Base-by-base conservation (phyloP, 192 early-diverging fungal species). In the Mortierella alpina region DNA sequence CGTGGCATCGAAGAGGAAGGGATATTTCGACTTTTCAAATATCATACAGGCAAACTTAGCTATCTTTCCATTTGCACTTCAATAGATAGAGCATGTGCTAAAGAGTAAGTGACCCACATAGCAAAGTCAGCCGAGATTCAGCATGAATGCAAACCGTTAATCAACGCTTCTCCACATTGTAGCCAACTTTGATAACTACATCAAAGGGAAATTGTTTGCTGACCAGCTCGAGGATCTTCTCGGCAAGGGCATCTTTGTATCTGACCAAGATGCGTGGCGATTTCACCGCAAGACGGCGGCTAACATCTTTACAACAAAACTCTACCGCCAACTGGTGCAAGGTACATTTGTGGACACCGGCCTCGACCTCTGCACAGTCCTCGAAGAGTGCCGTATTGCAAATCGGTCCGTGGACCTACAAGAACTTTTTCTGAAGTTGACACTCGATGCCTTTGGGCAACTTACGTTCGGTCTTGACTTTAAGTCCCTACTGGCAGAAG, bases 201-300 rank as follows among this genome's bases (percentile, higher is more conserved):
- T 80, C 52, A 80, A 83, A 42, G 82, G 82, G 14, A 64, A 63
- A 12, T 55, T 83, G 46, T 83, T 72, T 58, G n/a, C 20, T 1
- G 66, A 70, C 14, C 67, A 70, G 52, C 68, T 82, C 41, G 67
- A 63, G 13, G 85, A 86, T 59, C 45, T 89, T n/a, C 75, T 90
- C 7, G 89, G 89, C 22, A 51, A 75, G 18, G 89, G 89, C 7
- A 90, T 90, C 75, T 90, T 91, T 75, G 86, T 84, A 66, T 60
- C 82, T 13, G 90, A 91, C 60, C 83, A 84, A 23, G 86, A 88
- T 6, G 42, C 14, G 3, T 91, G 90, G 89, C 50, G 71, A 3
- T 63, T 66, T n/a, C 87, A 88, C 31, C 70, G 89, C 58, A 90
- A 91, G 63, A 76, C 82, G 20, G 72, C 82, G 7, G 31, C 77